Conservation (phyloP, 1,284 basidiomycete species). For the Pholiota adiposa region DNA sequence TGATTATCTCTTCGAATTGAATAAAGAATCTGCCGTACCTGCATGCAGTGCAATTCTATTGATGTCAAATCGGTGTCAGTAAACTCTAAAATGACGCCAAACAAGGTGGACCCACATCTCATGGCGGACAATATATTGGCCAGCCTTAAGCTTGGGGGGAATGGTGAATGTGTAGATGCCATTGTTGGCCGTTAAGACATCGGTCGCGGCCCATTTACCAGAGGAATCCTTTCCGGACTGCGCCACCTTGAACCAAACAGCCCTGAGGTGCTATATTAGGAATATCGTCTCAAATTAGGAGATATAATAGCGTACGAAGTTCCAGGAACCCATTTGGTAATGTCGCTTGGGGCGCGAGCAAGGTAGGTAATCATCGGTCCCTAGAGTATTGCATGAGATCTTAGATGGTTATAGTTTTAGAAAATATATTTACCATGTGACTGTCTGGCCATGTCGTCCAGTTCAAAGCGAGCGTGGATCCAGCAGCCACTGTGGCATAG, state of each 20-base stretch:
- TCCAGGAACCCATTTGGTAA: slow-evolving; percentile 49
- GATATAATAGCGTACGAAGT: slow-evolving; percentile 35
- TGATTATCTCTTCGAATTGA: not conserved
- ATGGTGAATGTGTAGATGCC: slow-evolving; percentile 51
- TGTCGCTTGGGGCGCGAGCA: slow-evolving; percentile 47
- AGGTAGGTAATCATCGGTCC: slow-evolving; percentile 55
- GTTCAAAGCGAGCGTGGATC: slow-evolving; percentile 44
- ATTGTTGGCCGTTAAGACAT: slow-evolving; percentile 41
- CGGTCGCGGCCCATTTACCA: slow-evolving; percentile 49
- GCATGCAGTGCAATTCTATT: slow-evolving; percentile 46
- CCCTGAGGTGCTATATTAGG: slow-evolving; percentile 21
- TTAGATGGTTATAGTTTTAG: not conserved
- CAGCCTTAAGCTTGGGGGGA: slow-evolving; percentile 45
- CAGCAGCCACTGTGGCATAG: slow-evolving; percentile 47
- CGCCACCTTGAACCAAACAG: slow-evolving; percentile 55
- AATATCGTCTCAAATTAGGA: not conserved
- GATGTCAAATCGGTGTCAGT: not conserved
- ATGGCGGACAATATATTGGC: slow-evolving; percentile 55
- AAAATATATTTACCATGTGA: slow-evolving; percentile 32
- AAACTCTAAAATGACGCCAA: not conserved
- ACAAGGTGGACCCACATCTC: slow-evolving; percentile 52
- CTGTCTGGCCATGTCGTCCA: slow-evolving; percentile 56
- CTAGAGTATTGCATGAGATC: slow-evolving; percentile 12
- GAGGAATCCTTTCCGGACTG: slow-evolving; percentile 46
- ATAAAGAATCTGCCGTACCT: slow-evolving; percentile 27